These are phyloP conservation scores for Astragalus membranaceus DNA, from an alignment of 306 rosid species.

Conservation along the genomic window DNA sequence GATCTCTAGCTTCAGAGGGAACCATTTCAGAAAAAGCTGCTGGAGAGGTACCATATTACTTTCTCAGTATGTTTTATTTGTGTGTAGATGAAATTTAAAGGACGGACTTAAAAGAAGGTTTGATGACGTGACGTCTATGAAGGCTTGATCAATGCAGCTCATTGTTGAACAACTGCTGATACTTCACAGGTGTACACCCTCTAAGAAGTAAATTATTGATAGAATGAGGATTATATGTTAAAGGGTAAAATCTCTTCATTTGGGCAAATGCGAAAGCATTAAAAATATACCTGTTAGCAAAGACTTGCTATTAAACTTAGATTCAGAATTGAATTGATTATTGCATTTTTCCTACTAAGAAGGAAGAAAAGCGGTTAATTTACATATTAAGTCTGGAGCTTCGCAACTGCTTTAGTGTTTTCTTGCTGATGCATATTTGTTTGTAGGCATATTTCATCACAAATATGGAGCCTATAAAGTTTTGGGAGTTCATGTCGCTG, in stretches of 20 bases:
- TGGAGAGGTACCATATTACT: conserved; percentile 59
- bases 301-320: no score
- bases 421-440: no score
- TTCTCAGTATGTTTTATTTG: neutral
- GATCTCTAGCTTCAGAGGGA: conserved; percentile 73
- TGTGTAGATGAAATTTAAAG: conserved; percentile 5
- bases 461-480: no score
- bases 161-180: neutral
- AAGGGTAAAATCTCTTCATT: conserved; percentile 11
- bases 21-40: conserved; percentile 68
- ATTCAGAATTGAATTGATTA: no score
- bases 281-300: neutral
- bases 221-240: neutral
- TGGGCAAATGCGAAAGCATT: neutral
- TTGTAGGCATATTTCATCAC: no score
- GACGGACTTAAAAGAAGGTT: neutral
- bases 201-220: conserved; percentile 16
- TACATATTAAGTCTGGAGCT: no score
- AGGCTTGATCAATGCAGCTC: neutral
- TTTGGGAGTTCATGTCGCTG: no score
- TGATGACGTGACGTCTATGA: neutral
- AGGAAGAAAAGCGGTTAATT: no score
- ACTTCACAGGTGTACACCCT: neutral
- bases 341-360: no score
- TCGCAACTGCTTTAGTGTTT: no score